Evolutionary conservation across 306 rosid species (phyloP), one percentile per base, ranked within the genome.

Genomic region (Trichosanthes cucumerina): DNA sequence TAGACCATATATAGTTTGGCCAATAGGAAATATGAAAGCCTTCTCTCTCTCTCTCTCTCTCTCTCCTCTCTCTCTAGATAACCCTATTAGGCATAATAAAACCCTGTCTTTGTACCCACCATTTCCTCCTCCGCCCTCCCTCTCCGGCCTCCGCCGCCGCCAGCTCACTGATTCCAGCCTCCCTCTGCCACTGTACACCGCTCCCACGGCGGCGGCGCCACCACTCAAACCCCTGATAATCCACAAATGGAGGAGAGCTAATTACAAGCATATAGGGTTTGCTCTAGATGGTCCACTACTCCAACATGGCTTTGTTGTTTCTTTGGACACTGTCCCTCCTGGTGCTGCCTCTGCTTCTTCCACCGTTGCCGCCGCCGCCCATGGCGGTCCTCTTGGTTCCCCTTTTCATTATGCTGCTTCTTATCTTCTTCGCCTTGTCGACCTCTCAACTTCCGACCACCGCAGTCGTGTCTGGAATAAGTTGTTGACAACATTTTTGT

Each of bases 271-370:
- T 26, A 60, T 60, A 65, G 47, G 3, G 23, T 10, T 59, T 39
- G 15, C 36, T 69, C 33, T 69, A 21, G 75, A 69, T 69, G 75
- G 54, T 5, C n/a, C 10, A 2, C 12, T 69, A 39, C 36, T 43
- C 54, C 18, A 21, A 43, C 34, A 69, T 69, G 54, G 19, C n/a
- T 23, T 43, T 69, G 21, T 69, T 69, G 53, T 69, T 69, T 10
- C 36, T 69, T 69, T 69, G 75, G 75, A 43, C 54, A 43, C 36
- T 69, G 16, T 43, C 54, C 75, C 54, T 69, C 31, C 47, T 69
- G 16, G 54, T 69, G 36, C 54, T 69, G 19, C 75, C 75, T 41
- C 12, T 69, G 16, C 54, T 69, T 4, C 75, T 69, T 43, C 75
- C 75, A 9, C 75, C 54, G 6, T n/a, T 69, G n/a, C 75, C 75